Evolutionary conservation across 768 basidiomycete species (phyloP), one percentile per base, ranked within the genome.

Genomic region (Lactarius vividus): DNA sequence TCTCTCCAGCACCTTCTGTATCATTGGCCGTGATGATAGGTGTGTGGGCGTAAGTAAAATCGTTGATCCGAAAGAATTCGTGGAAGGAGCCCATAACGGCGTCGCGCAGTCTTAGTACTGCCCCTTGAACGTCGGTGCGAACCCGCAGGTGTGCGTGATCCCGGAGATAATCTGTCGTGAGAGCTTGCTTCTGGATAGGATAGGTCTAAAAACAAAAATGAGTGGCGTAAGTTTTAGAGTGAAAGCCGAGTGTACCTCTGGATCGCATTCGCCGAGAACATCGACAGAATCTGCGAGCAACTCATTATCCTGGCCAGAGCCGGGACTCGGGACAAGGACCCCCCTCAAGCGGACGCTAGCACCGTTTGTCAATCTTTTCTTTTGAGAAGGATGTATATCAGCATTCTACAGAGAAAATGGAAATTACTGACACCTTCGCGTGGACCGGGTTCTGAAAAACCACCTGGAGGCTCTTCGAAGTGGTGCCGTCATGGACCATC

Each of bases 1-100:
- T 85, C 76, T 98, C 96, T 23, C 97, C 96, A 8, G 91, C 96
- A 15, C 96, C 97, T 80, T 99, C 97, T 61, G 95, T 95, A 75
- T 99, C 97, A 71, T 87, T 94, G 18, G 86, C 85, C 0, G 96
- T 98, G 28, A 98, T 77, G 55, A 98, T 83, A 0, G 97, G 97
- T 0, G 95, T 91, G 72, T 97, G 88, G 16, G 84, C 83, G 72
- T 90, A 85, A 42, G 79, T 76, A 74, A 97, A 98, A 11, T 85
- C 92, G 74, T 91, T 84, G n/a, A 76, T 76, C 92, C 96, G 74
- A 72, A 94, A 95, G 76, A 85, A 91, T 5, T 79, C 76, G 58
- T 86, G 80, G 52, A 96, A 81, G 16, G 81, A 79, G 35, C 83
- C 79, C 65, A 81, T 79, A 4, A 91, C 76, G 0, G 73, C 73